A percentile compares a stretch with the other conserved stretches of the same genome.
Evolutionary conservation across 2,329 filamentous ascomycete species (phyloP).

Genomic region (Thielaviopsis euricoi): DNA sequence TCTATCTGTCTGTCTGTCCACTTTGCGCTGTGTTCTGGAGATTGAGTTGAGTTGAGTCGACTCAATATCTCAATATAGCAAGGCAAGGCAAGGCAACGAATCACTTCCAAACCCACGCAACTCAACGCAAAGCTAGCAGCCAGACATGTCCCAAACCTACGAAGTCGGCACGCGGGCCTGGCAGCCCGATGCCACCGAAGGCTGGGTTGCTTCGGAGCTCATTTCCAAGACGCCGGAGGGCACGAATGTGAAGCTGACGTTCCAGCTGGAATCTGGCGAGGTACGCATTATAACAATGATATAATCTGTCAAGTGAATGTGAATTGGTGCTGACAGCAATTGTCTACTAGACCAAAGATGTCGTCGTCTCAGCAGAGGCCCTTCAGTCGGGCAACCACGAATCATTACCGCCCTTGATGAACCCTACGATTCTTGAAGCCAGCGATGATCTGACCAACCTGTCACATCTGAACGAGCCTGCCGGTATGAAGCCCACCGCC

Average conservation of each 20-base stretch:
- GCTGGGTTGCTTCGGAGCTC: slow-evolving; percentile 95
- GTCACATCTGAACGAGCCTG: slow-evolving; percentile 95
- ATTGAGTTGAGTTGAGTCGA: not conserved
- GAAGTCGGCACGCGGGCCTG: slow-evolving; percentile 94
- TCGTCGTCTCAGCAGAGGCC: slow-evolving; percentile 62
- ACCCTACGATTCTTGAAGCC: slow-evolving; percentile 93
- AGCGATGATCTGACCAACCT: slow-evolving; percentile 96
- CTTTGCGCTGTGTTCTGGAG: not conserved
- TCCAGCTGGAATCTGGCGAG: slow-evolving; percentile 85
- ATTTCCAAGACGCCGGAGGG: slow-evolving; percentile 70
- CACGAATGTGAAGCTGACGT: slow-evolving; percentile 73
- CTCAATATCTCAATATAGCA: not conserved
- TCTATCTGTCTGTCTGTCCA: too few relatives aligned
- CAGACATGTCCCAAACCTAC: slow-evolving; percentile 73
- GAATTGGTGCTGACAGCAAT: not conserved
- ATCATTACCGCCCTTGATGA: slow-evolving; percentile 84
- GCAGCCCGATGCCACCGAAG: slow-evolving; percentile 91
- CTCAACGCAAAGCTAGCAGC: not conserved
- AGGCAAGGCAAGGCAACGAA: not conserved
- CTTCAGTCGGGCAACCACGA: slow-evolving; percentile 63
- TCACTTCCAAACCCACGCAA: not conserved
- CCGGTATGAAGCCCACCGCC: slow-evolving; percentile 42
- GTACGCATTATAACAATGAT: slow-evolving; percentile 28
- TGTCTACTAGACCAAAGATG: slow-evolving; percentile 49
- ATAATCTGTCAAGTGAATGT: not conserved